Evolutionary conservation across 257 asterid genomes (phyloP).

Genomic region (Nicotiana otophora): DNA sequence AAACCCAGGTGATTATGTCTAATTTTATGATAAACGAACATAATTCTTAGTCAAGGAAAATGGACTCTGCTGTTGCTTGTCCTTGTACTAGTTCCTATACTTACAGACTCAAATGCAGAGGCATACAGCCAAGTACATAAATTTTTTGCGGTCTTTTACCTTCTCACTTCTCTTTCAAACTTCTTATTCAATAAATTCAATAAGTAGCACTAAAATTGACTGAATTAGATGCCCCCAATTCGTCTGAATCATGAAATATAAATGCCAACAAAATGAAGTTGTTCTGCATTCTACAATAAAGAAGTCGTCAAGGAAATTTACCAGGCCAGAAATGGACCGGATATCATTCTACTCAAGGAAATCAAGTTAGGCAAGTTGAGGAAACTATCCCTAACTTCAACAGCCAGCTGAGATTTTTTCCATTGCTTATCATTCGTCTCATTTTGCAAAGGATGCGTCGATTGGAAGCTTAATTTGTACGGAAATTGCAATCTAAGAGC

Average conservation of each 20-base stretch:
- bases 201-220: background rate
- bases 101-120: background rate
- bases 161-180: background rate
- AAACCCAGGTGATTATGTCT: background rate
- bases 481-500: conserved; percentile 19
- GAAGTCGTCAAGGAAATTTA: conserved; percentile 10
- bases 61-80: background rate
- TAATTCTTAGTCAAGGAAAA: background rate
- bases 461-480: conserved; percentile 22
- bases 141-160: background rate
- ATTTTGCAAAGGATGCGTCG: conserved; percentile 12
- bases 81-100: background rate
- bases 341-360: conserved; percentile 68
- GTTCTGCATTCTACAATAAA: background rate
- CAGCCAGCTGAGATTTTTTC: conserved; percentile 21
- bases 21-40: background rate
- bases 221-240: background rate
- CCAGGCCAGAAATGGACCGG: conserved; percentile 95
- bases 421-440: conserved; percentile 12
- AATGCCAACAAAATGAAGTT: background rate
- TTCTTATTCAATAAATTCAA: background rate
- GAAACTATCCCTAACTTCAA: conserved; percentile 36
- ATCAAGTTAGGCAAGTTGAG: conserved; percentile 75
- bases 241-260: background rate
- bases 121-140: background rate